Percentiles rank a stretch among this genome's conserved stretches.
phyloP scores from a whole-genome alignment of 179 eudicot species.

The Spinacia oleracea region DNA sequence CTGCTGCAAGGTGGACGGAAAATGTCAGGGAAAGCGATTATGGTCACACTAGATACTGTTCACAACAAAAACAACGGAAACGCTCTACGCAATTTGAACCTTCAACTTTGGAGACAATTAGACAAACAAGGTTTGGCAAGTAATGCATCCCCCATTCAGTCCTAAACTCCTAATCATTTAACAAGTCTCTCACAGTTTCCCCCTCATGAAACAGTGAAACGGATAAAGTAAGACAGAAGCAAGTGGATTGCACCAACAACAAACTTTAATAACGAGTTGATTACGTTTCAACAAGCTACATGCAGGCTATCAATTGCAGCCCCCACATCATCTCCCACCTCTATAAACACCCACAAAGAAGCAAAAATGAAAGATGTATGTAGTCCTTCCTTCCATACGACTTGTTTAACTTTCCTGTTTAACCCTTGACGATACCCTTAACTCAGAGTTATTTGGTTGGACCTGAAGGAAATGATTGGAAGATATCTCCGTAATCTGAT shows the following conservation, averaged over 20 bases:
- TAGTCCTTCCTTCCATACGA: background rate
- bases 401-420: too few relatives aligned
- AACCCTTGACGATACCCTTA: too few relatives aligned
- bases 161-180: background rate
- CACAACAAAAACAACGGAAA: background rate
- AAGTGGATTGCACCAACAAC: background rate
- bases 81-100: background rate
- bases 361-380: background rate
- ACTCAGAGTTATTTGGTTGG: too few relatives aligned
- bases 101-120: background rate
- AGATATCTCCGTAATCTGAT: too few relatives aligned
- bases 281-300: background rate
- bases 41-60: background rate
- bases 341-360: background rate
- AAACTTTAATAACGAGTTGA: background rate
- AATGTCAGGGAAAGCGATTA: background rate
- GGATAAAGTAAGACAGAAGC: background rate
- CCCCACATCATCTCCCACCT: background rate
- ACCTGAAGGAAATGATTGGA: too few relatives aligned
- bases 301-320: too few relatives aligned
- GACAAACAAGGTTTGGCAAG: background rate
- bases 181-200: background rate
- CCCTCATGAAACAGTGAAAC: background rate
- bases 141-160: background rate
- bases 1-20: slow-evolving; percentile 19